Conservation (phyloP, 805 yeast species). For the Metschnikowia cubensis region DNA sequence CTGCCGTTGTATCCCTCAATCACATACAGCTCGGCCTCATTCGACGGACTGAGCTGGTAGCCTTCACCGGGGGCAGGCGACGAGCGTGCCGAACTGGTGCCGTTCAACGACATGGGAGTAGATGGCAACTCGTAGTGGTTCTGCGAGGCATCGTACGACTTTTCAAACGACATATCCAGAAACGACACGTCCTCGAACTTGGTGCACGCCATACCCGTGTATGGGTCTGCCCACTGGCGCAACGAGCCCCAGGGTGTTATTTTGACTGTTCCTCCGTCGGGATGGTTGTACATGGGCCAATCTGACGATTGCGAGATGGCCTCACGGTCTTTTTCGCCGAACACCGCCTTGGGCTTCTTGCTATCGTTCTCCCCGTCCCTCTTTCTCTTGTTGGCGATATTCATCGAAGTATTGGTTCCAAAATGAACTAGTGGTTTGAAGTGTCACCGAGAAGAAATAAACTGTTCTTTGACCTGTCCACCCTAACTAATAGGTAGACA, state of each 20-base stretch:
- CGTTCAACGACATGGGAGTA: conserved; percentile 19
- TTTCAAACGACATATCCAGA: conserved; percentile 20
- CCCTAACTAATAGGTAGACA: too few relatives aligned
- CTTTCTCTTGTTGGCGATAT: conserved; percentile 17
- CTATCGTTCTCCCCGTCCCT: conserved; percentile 23
- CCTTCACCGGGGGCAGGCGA: conserved; percentile 17
- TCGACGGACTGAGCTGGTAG: conserved; percentile 31
- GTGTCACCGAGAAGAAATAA: too few relatives aligned
- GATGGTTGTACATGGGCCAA: conserved; percentile 56
- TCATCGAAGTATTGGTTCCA: not conserved
- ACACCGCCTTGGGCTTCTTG: conserved; percentile 19
- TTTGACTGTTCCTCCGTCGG: conserved; percentile 59
- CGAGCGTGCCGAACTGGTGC: conserved; percentile 11
- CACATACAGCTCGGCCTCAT: conserved; percentile 39
- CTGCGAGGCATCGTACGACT: conserved; percentile 7
- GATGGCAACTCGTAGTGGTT: conserved; percentile 18
- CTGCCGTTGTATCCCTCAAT: conserved; percentile 26
- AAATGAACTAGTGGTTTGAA: too few relatives aligned
- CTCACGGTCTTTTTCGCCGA: conserved; percentile 18
- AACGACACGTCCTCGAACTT: conserved; percentile 43
- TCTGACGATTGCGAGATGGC: conserved; percentile 27
- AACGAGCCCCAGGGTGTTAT: conserved; percentile 64
- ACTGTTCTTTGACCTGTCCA: too few relatives aligned
- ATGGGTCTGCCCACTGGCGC: conserved; percentile 39
- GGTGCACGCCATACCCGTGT: conserved; percentile 43